Percentiles rank a stretch among this genome's conserved stretches.
Conservation (phyloP, 805 yeast genomes). For the Starmerella stigmatis region DNA sequence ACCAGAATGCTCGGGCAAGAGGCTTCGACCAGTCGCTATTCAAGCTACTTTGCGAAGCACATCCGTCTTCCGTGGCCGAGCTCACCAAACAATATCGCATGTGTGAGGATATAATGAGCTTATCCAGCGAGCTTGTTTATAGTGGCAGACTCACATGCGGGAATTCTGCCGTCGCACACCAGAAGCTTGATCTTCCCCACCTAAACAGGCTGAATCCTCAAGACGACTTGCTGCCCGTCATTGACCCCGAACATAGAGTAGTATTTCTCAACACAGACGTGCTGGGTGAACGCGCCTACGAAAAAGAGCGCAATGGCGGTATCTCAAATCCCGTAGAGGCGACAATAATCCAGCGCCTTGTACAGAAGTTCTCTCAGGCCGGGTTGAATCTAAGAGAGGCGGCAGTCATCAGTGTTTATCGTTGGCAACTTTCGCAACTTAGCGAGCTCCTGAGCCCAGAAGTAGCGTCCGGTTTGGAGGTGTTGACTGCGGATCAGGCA, state of each 20-base stretch:
- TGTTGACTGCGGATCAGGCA: slow-evolving; percentile 86
- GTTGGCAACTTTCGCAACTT: slow-evolving; percentile 51
- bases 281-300: slow-evolving; percentile 42
- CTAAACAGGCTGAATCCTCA: slow-evolving; percentile 15
- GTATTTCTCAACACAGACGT: slow-evolving; percentile 71
- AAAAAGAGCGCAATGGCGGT: slow-evolving; percentile 50
- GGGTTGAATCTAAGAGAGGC: slow-evolving; percentile 43
- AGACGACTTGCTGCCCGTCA: slow-evolving; percentile 12
- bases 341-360: slow-evolving; percentile 48
- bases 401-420: slow-evolving; percentile 83
- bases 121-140: slow-evolving; percentile 73
- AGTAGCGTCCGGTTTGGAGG: slow-evolving; percentile 42
- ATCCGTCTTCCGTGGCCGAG: slow-evolving; percentile 67
- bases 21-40: slow-evolving; percentile 72
- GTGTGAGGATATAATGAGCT: slow-evolving; percentile 77
- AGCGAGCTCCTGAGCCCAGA: slow-evolving; percentile 31
- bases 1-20: slow-evolving; percentile 50
- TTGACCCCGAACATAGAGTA: slow-evolving; percentile 50
- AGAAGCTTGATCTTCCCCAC: slow-evolving; percentile 42
- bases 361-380: slow-evolving; percentile 30
- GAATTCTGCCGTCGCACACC: slow-evolving; percentile 50
- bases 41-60: slow-evolving; percentile 55
- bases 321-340: slow-evolving; percentile 69
- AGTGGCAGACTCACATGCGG: slow-evolving; percentile 72
- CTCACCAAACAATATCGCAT: slow-evolving; percentile 80